Percentiles rank a stretch among this genome's conserved stretches.
Conservation (phyloP, 148 eudicot species). For the Persicaria maculosa region DNA sequence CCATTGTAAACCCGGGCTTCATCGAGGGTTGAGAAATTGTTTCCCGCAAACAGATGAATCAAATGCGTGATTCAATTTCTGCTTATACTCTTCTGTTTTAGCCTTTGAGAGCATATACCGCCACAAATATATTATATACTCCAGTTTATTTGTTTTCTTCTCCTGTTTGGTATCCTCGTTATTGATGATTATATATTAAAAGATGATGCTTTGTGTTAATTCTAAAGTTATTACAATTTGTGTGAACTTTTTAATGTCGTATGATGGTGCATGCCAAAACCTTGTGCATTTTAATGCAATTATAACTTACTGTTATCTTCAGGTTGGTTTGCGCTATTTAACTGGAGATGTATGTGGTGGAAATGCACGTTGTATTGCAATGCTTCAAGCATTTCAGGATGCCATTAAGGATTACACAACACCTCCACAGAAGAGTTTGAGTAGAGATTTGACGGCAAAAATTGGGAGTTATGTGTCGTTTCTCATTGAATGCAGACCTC, state of each 20-base stretch:
- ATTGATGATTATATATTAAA: not conserved
- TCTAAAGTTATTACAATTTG: not conserved
- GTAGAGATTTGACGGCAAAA: slow-evolving; percentile 83
- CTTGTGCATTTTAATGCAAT: not conserved
- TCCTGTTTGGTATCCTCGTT: not conserved
- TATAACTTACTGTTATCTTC: slow-evolving; percentile 17
- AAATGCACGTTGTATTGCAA: slow-evolving; percentile 93
- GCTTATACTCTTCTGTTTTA: not conserved
- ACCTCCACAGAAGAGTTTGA: slow-evolving; percentile 68
- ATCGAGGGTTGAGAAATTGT: not conserved
- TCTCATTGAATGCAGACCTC: slow-evolving; percentile 93
- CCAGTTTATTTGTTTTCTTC: not conserved
- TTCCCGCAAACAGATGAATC: not conserved
- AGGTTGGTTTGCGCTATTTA: slow-evolving; percentile 89
- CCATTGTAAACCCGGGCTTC: not conserved
- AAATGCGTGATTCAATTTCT: not conserved
- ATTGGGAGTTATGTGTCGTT: slow-evolving; percentile 77
- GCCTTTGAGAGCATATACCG: not conserved
- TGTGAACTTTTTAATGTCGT: not conserved
- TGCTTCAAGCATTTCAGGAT: slow-evolving; percentile 96
- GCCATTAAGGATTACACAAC: slow-evolving; percentile 78
- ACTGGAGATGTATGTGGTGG: slow-evolving; percentile 92
- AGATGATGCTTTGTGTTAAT: not conserved
- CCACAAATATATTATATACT: not conserved
- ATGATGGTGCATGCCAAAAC: not conserved